Conservation (phyloP, 768 basidiomycete genomes). For the Tubosaeta brunneosetosa region DNA sequence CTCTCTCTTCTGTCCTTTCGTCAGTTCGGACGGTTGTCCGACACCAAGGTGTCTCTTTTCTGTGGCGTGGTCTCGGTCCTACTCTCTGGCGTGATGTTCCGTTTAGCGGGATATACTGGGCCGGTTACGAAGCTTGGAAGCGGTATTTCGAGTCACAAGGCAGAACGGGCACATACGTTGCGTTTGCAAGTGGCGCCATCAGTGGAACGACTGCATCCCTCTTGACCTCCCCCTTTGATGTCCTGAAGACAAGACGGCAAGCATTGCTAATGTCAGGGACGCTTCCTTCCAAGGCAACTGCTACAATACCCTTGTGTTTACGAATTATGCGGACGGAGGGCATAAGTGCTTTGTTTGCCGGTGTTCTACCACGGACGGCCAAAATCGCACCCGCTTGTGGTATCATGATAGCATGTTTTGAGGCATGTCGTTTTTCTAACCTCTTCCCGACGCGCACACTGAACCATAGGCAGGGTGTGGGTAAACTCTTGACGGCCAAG, state of each 20-base stretch:
- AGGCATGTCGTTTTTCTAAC: slow-evolving; percentile 45
- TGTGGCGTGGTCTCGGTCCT: slow-evolving; percentile 90
- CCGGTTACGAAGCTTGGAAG: slow-evolving; percentile 86
- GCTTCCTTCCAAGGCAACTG: slow-evolving; percentile 33
- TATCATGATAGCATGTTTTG: slow-evolving; percentile 95
- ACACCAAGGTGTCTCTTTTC: slow-evolving; percentile 57
- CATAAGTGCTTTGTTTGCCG: slow-evolving; percentile 70
- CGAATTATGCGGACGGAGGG: slow-evolving; percentile 81
- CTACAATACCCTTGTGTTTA: slow-evolving; percentile 59
- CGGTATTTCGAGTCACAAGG: slow-evolving; percentile 49
- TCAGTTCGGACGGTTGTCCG: slow-evolving; percentile 59
- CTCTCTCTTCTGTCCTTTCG: slow-evolving; percentile 66
- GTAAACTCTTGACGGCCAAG: slow-evolving; percentile 40
- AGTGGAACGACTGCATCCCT: slow-evolving; percentile 86
- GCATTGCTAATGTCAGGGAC: slow-evolving; percentile 66
- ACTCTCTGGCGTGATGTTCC: slow-evolving; percentile 98
- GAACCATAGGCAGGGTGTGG: slow-evolving; percentile 48
- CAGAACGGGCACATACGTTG: slow-evolving; percentile 56
- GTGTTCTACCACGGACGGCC: slow-evolving; percentile 79
- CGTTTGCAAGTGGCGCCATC: slow-evolving; percentile 86
- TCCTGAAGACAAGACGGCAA: slow-evolving; percentile 92
- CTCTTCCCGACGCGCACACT: slow-evolving; percentile 10
- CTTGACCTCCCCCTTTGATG: slow-evolving; percentile 93
- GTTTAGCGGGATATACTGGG: slow-evolving; percentile 97
- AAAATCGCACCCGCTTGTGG: slow-evolving; percentile 99